Base-by-base conservation (phyloP, 179 eudicot species). In the Spergularia azorica region DNA sequence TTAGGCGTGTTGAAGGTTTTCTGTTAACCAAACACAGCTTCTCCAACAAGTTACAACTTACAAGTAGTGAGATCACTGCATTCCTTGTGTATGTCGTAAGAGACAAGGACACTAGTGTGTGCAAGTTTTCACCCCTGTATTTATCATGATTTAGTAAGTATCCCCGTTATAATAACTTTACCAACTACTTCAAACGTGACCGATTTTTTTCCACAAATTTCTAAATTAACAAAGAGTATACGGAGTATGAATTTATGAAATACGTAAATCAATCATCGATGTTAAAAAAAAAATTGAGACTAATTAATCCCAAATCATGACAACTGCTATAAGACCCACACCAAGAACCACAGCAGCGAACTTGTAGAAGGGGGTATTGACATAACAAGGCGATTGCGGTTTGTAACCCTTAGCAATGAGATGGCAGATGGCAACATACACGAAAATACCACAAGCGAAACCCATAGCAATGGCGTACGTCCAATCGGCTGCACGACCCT, bases 401-500 rank as follows among this genome's bases (percentile, higher is more conserved):
- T 87, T 87, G 67, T 85, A 93, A 32, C 95, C 97, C 79, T 93
- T 92, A 9, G 91, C 87, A 1, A 92, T 89, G 55, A 93, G 89
- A 82, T 93, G 98, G 76, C 90, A 88, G 50, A 92, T 90, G 67
- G 98, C 93, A 0, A 92, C 89, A 79, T 92, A 92, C 3, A 93
- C 75, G 77, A 93, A 93, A 38, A 92, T 86, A n/a, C 97, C 97
- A 77, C 91, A 88, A 63, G 95, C 97, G 18, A 92, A 55, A 0
- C 87, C 93, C 95, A 92, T 92, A 7, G 90, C 76, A 26, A 93
- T 89, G 3, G 95, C 98, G 58, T 84, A 93, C 4, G 79, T 82
- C 98, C 97, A 91, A 61, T 93, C 90, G 10, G 97, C 93, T 11
- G 75, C 39, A 0, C 41, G 46, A 1, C 96, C 94, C 78, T 93